Conservation (phyloP, 1,284 basidiomycete genomes). For the Limonomyces culmigenus region DNA sequence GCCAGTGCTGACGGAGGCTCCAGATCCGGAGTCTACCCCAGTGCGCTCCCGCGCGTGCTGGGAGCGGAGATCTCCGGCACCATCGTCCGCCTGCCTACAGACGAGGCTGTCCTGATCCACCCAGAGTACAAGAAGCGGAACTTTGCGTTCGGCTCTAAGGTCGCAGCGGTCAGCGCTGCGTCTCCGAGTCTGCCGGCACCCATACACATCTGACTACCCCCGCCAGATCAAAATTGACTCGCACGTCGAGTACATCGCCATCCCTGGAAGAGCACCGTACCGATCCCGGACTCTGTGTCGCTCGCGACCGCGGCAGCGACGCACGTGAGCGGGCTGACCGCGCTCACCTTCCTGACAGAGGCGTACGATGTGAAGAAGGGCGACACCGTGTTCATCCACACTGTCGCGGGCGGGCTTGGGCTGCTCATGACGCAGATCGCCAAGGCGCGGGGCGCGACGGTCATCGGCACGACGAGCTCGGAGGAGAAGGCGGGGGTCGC, state of each 20-base stretch:
- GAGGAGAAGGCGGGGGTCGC: conserved; percentile 76
- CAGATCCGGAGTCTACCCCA: conserved; percentile 43
- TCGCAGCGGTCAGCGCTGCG: conserved; percentile 34
- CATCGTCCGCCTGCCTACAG: conserved; percentile 56
- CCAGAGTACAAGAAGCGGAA: conserved; percentile 40
- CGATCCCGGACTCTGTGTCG: conserved; percentile 43
- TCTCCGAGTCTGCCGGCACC: background rate
- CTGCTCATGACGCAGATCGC: conserved; percentile 44
- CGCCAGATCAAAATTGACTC: conserved; percentile 18
- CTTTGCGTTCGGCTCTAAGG: conserved; percentile 42
- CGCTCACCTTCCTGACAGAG: conserved; percentile 66
- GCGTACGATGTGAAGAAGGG: conserved; percentile 69
- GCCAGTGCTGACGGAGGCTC: background rate
- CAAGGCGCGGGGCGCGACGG: conserved; percentile 65
- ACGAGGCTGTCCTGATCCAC: conserved; percentile 31
- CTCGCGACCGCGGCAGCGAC: conserved; percentile 52
- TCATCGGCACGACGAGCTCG: conserved; percentile 91
- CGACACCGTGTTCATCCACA: conserved; percentile 68
- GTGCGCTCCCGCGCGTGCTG: conserved; percentile 52
- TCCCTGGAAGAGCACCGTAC: conserved; percentile 46
- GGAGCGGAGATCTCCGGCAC: conserved; percentile 73
- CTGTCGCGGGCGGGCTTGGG: conserved; percentile 72
- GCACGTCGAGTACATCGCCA: conserved; percentile 65
- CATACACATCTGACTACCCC: background rate
- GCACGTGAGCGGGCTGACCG: conserved; percentile 69